Conservation (phyloP, 1,139 yeast genomes). For the Suhomyces kunorum region DNA sequence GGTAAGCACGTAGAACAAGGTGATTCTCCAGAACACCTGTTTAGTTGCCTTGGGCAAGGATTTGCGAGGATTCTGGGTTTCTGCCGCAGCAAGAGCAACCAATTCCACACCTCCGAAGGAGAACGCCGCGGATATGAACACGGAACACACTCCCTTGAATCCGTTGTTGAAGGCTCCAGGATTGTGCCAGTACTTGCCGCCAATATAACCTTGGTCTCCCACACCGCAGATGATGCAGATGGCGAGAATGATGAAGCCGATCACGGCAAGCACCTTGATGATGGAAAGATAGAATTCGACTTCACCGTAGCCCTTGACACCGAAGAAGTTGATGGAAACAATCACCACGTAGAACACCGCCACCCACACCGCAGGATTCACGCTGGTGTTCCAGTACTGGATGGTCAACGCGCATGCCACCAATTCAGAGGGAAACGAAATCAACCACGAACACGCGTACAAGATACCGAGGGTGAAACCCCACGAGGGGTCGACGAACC, state of each 20-base stretch:
- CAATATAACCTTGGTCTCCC: slow-evolving; percentile 25
- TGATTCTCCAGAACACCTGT: slow-evolving; percentile 27
- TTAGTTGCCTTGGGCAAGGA: slow-evolving; percentile 27
- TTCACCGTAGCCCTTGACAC: slow-evolving; percentile 55
- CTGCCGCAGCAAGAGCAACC: slow-evolving; percentile 29
- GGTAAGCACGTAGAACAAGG: slow-evolving; percentile 33
- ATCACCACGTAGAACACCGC: slow-evolving; percentile 46
- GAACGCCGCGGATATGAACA: slow-evolving; percentile 26
- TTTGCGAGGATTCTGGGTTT: slow-evolving; percentile 24
- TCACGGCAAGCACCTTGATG: slow-evolving; percentile 26
- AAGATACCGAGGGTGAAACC: slow-evolving; percentile 38
- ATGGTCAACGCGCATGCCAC: slow-evolving; percentile 35
- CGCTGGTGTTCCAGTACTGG: slow-evolving; percentile 28
- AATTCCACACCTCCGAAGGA: slow-evolving; percentile 28
- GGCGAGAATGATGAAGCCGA: slow-evolving; percentile 29
- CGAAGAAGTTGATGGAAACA: slow-evolving; percentile 42
- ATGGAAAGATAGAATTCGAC: slow-evolving; percentile 46
- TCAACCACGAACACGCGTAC: slow-evolving; percentile 35
- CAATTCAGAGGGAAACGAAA: slow-evolving; percentile 37
- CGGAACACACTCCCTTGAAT: slow-evolving; percentile 26
- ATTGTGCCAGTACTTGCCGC: slow-evolving; percentile 27
- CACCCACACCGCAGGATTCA: slow-evolving; percentile 43
- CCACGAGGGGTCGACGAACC: slow-evolving; percentile 34
- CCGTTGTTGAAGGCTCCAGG: slow-evolving; percentile 27
- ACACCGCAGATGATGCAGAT: slow-evolving; percentile 32